Base-by-base conservation (phyloP, 306 rosid species). In the Hippophae tibetana region DNA sequence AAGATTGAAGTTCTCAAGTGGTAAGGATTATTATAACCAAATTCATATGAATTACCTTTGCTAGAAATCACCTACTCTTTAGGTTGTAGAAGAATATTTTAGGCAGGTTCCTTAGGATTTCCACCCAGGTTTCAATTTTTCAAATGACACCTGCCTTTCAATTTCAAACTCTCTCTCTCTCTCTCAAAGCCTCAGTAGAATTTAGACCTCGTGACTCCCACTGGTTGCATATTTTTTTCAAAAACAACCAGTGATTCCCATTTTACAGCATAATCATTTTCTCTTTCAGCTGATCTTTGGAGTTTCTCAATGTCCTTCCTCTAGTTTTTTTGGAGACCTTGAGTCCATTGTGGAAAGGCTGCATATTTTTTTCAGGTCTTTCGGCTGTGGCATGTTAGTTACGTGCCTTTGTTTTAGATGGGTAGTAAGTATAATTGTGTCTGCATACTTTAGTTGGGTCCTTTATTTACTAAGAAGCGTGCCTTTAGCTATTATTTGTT, bases 191-290 rank as follows among this genome's bases (percentile, higher is more conserved):
- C 4, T 31, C 38, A 31, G 38, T 31, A 0, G 23, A 18, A 18
- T 18, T 18, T 18, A 18, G 18, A 0, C 18, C 18, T 18, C 38
- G 4, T 27, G 38, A 27, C 54, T 60, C 62, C 51, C 72, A 58
- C 70, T 26, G 78, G 83, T 69, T 83, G 78, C 70, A 25, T 50
- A 64, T 71, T 80, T 82, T 31, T 31, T 78, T 60, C 58, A 63
- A 57, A 67, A 12, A 56, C 41, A 62, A 49, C 65, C 85, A 42
- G 69, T 71, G 83, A 84, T 59, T 70, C 57, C 48, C 2, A 31
- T 31, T 51, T 48, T 26, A 50, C 14, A 54, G 61, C 75, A 27
- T 65, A 41, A 54, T 51, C 54, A 46, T 8, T 52, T 4, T 31
- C 4, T 31, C 38, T 31, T 31, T 31, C 38, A 31, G 38, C 38